phyloP scores from a whole-genome alignment of 2,329 filamentous ascomycete species.

The Fusarium camptoceras region DNA sequence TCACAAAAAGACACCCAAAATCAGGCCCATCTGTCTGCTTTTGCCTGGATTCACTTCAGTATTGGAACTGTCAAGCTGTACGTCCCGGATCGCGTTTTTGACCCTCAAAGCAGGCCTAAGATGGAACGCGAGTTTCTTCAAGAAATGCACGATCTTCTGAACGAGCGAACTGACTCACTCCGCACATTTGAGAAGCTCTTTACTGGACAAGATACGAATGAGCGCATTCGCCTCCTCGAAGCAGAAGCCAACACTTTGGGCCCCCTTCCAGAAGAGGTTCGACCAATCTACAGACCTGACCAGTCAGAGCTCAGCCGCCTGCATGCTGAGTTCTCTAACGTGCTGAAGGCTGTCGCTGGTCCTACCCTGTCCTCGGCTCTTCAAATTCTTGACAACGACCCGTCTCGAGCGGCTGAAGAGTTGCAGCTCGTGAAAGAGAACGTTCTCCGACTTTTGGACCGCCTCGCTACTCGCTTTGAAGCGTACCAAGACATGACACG shows the following conservation, averaged over 20 bases:
- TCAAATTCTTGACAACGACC: constrained; percentile 41
- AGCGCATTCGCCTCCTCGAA: constrained; percentile 73
- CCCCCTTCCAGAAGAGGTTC: constrained; percentile 71
- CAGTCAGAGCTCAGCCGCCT: constrained; percentile 75
- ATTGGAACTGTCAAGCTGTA: constrained; percentile 81
- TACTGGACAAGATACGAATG: constrained; percentile 74
- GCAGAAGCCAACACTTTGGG: constrained; percentile 73
- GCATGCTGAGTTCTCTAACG: constrained; percentile 84
- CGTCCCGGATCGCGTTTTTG: constrained; percentile 86
- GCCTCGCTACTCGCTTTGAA: constrained; percentile 76
- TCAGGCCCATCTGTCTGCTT: constrained; percentile 52
- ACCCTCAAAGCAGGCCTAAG: constrained; percentile 76
- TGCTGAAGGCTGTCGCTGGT: constrained; percentile 73
- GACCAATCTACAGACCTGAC: constrained; percentile 77
- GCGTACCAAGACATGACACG: constrained; percentile 87
- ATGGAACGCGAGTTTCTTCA: constrained; percentile 72
- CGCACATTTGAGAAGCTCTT: constrained; percentile 73
- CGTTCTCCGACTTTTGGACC: constrained; percentile 75
- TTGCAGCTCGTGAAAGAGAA: constrained; percentile 65
- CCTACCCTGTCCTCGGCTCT: constrained; percentile 56
- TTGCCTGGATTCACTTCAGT: constrained; percentile 82
- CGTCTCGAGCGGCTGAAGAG: constrained; percentile 49
- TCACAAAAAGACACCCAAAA: constrained; percentile 32
- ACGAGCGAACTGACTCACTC: constrained; percentile 69
- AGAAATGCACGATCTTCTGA: constrained; percentile 67